Conservation (phyloP, 176 grass and related monocot genomes). For the Alloteropsis semialata region DNA sequence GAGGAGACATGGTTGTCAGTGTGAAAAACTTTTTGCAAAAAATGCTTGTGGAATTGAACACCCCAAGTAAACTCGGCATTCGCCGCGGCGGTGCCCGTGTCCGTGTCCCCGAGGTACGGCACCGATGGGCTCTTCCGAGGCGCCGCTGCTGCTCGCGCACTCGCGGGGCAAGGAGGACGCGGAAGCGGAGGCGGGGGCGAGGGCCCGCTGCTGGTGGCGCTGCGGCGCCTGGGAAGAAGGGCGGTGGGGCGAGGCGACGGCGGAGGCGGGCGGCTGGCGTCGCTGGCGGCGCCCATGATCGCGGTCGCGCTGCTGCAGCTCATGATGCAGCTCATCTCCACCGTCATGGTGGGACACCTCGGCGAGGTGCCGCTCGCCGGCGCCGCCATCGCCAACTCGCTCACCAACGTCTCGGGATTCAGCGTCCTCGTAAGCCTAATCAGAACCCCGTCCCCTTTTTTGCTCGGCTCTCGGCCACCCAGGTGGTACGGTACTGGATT, state of each 20-base stretch:
- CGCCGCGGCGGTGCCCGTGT: too few relatives aligned
- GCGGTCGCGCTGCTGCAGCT: constrained; percentile 57
- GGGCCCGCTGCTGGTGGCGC: background rate
- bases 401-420: constrained; percentile 69
- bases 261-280: constrained; percentile 42
- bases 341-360: constrained; percentile 69
- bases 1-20: too few relatives aligned
- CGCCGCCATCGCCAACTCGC: constrained; percentile 64
- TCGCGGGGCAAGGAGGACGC: background rate
- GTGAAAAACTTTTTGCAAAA: too few relatives aligned
- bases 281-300: constrained; percentile 62
- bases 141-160: constrained; percentile 31
- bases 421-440: constrained; percentile 46
- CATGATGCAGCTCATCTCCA: constrained; percentile 65
- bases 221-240: background rate
- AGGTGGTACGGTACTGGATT: too few relatives aligned
- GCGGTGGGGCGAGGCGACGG: constrained; percentile 30
- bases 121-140: constrained; percentile 35
- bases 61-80: too few relatives aligned
- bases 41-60: too few relatives aligned
- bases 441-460: background rate
- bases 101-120: too few relatives aligned
- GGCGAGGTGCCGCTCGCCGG: constrained; percentile 62
- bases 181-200: background rate
- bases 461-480: too few relatives aligned